phyloP scores from a whole-genome alignment of 306 rosid species.

The Glycine tomentella region DNA sequence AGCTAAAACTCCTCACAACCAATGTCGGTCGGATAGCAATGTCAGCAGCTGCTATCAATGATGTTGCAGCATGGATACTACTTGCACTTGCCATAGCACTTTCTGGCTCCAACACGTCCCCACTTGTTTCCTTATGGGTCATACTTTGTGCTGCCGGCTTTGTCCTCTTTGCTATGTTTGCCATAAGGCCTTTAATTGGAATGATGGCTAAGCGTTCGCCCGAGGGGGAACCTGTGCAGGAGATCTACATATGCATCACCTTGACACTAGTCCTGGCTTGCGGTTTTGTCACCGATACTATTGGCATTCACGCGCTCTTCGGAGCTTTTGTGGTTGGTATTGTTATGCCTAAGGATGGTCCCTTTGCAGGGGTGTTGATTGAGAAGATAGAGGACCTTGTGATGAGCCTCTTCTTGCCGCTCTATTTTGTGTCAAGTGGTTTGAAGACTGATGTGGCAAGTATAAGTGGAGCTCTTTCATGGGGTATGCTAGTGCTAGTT shows the following conservation, averaged over 20 bases:
- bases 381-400: constrained; percentile 55
- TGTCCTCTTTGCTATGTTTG: constrained; percentile 37
- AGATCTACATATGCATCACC: constrained; percentile 51
- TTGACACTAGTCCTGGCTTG: constrained; percentile 46
- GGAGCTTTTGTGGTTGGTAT: too few species aligned
- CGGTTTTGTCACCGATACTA: constrained; percentile 25
- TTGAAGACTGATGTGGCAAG: constrained; percentile 68
- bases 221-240: constrained; percentile 47
- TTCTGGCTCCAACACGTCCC: constrained; percentile 46
- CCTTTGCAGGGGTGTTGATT: neutral
- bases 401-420: constrained; percentile 48
- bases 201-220: constrained; percentile 46
- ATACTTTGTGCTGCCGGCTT: constrained; percentile 51
- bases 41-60: constrained; percentile 82
- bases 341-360: too few species aligned
- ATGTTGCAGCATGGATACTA: constrained; percentile 75
- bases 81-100: constrained; percentile 69
- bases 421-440: constrained; percentile 56
- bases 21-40: constrained; percentile 14
- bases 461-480: constrained; percentile 65
- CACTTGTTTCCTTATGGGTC: constrained; percentile 65
- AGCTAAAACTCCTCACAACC: too few species aligned
- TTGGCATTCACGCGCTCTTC: too few species aligned
- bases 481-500: constrained; percentile 62
- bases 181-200: constrained; percentile 49